These are phyloP conservation scores for Pyrus betulifolia DNA, from an alignment of 306 rosid genomes.

Conservation along the genomic window DNA sequence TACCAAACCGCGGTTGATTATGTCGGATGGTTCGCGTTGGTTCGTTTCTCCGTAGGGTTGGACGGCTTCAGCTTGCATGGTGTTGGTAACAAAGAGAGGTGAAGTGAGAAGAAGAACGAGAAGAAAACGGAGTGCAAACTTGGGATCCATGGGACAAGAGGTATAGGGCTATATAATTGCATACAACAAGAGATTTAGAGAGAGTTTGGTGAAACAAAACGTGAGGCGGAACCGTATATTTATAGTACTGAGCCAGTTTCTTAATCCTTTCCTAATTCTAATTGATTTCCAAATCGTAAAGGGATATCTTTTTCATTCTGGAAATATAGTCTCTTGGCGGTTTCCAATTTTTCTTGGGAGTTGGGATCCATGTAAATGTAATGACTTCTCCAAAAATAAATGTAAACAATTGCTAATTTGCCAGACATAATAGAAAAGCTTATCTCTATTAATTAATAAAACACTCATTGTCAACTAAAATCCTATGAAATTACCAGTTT, in stretches of 20 bases:
- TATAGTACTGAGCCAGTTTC: not conserved
- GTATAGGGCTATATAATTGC: not conserved
- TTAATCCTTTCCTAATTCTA: not conserved
- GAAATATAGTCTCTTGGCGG: too few species aligned
- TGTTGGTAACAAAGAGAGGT: not conserved
- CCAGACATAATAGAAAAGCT: not conserved
- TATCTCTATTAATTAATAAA: too few species aligned
- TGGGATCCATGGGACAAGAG: not conserved
- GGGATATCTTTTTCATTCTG: not conserved
- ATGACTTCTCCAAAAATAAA: not conserved
- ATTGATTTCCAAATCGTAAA: not conserved
- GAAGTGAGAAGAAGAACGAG: not conserved
- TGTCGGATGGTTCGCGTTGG: not conserved
- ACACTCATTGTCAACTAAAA: too few species aligned
- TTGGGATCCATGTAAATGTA: not conserved
- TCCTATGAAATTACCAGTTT: too few species aligned
- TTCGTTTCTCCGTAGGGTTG: not conserved
- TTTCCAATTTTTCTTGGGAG: not conserved
- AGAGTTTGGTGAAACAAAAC: not conserved
- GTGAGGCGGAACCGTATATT: not conserved
- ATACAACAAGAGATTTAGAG: not conserved
- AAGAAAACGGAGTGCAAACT: not conserved
- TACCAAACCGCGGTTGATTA: not conserved
- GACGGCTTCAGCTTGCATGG: not conserved
- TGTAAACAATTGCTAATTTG: not conserved